phyloP scores from a whole-genome alignment of 192 early-diverging fungal genomes.

The Coemansia aciculifera region DNA sequence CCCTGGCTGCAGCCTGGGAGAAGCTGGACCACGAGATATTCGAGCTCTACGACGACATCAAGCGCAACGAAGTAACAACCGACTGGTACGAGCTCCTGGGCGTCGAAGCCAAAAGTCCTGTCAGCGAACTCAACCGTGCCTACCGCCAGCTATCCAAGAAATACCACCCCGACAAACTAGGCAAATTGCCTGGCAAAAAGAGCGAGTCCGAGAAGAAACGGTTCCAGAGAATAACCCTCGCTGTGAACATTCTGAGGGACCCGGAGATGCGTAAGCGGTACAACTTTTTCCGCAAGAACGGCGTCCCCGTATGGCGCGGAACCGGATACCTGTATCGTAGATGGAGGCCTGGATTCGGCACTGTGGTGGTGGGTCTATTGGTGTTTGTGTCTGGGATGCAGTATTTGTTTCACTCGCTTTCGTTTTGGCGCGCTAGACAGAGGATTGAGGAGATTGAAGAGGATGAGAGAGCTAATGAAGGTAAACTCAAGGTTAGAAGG shows the following conservation, averaged over 20 bases:
- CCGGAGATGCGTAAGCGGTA: slow-evolving; percentile 66
- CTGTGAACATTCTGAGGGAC: slow-evolving; percentile 67
- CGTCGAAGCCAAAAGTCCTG: slow-evolving; percentile 54
- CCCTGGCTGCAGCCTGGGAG: slow-evolving; percentile 38
- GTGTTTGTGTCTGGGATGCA: slow-evolving; percentile 63
- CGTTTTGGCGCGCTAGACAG: slow-evolving; percentile 62
- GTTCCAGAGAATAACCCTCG: slow-evolving; percentile 65
- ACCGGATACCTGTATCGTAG: slow-evolving; percentile 73
- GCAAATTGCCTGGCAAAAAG: slow-evolving; percentile 21
- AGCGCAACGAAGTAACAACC: slow-evolving; percentile 58
- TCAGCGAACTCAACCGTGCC: slow-evolving; percentile 63
- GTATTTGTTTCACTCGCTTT: slow-evolving; percentile 62
- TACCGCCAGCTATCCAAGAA: slow-evolving; percentile 68
- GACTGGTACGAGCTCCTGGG: slow-evolving; percentile 70
- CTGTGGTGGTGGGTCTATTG: slow-evolving; percentile 58
- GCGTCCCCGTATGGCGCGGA: slow-evolving; percentile 78
- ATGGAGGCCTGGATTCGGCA: slow-evolving; percentile 68
- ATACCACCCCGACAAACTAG: slow-evolving; percentile 78
- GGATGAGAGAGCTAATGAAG: slow-evolving; percentile 18
- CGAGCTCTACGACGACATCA: slow-evolving; percentile 75
- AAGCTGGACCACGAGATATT: slow-evolving; percentile 80
- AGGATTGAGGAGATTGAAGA: slow-evolving; percentile 51
- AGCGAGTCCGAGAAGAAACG: slow-evolving; percentile 55
- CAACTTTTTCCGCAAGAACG: slow-evolving; percentile 79
- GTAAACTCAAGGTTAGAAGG: slow-evolving; percentile 8